Evolutionary conservation across 192 early-diverging fungal species (phyloP), one percentile per base, ranked within the genome.

Genomic region (Backusella liffmaniae): DNA sequence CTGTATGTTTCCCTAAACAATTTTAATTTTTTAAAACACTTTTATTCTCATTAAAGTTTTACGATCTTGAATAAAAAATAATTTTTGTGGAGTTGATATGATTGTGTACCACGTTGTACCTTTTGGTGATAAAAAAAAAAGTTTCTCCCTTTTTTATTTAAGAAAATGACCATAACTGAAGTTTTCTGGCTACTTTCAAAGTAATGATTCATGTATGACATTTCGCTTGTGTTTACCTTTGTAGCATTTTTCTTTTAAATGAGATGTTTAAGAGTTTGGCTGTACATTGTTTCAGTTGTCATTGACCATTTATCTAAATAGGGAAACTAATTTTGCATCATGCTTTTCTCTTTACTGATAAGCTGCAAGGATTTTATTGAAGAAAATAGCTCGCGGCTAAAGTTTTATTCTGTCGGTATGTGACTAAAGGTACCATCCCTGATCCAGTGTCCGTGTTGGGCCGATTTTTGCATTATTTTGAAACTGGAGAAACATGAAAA

Each of bases 1-100:
- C 76, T 32, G 39, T 56, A 4, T 81, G 80, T 70, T 67, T 68
- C 13, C 72, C 46, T 12, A 29, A 70, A 23, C 46, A 73, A 29
- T 62, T 62, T 29, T 59, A 59, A 26, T 10, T 26, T 59, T 26
- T 59, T 30, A 30, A 12, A 59, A 9, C 10, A 29, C 12, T 62
- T 62, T 62, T 26, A 23, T 26, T 59, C 5, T 53, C 21, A 21
- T 18, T 23, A 56, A 9, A 10, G 21, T 56, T 26, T 59, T 59
- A 59, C 13, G 56, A 10, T 62, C 23, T 62, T 62, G 56, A 23
- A 32, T 32, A 32, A 26, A 53, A 6, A 59, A 59, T 59, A 59
- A 59, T 13, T 59, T 26, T 26, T 59, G 15, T 56, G 32, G 9
- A 6, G 51, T 53, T 21, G 51, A 53, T 21, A 53, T 53, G 18